Base-by-base conservation (phyloP, 805 yeast genomes). In the Zygosaccharomyces kombuchaensis region DNA sequence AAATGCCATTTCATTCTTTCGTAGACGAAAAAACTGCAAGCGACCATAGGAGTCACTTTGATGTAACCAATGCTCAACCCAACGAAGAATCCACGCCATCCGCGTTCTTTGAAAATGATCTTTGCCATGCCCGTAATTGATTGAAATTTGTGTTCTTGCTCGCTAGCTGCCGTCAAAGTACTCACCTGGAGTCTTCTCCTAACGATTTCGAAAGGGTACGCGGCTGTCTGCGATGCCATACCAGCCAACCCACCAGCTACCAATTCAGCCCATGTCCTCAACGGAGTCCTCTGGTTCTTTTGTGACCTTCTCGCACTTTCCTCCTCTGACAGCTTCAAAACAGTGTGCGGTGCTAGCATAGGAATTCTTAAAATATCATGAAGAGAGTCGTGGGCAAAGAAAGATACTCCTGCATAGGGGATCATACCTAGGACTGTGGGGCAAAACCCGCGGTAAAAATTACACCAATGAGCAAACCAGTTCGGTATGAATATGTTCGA, bases 321-420 rank as follows among this genome's bases (percentile, higher is more conserved):
- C 13, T 52, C 55, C 8, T 55, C 58, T 4, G 62, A 47, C 3
- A 63, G 36, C n/a, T 50, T 47, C 7, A 56, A 34, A 9, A 72
- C 81, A 0, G 88, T 76, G 53, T 79, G 77, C 10, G 70, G 67
- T 2, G 81, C 71, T 5, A 90, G 63, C 9, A 59, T 44, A 9
- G 73, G 71, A n/a, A 84, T 72, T 51, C 96, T 73, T 60, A 93
- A 79, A 1, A 90, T 58, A 67, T 93, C 99, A 66, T 91, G 98
- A 47, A 90, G 73, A 46, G 81, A 63, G 68, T 93, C 99, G 66
- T 93, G 98, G 3, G 96, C 86, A 68, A 89, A 86, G 60, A 93
- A 93, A 3, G 96, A 87, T 3, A 91, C 97, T 9, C 99, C 99
- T 1, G 99, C 99, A 63, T 93, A 93, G 1, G 99, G 99, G 17